A percentile compares a stretch with the other conserved stretches of the same genome.
Evolutionary conservation across 1,139 yeast genomes (phyloP).

Genomic region (Chernovozyma aurita): DNA sequence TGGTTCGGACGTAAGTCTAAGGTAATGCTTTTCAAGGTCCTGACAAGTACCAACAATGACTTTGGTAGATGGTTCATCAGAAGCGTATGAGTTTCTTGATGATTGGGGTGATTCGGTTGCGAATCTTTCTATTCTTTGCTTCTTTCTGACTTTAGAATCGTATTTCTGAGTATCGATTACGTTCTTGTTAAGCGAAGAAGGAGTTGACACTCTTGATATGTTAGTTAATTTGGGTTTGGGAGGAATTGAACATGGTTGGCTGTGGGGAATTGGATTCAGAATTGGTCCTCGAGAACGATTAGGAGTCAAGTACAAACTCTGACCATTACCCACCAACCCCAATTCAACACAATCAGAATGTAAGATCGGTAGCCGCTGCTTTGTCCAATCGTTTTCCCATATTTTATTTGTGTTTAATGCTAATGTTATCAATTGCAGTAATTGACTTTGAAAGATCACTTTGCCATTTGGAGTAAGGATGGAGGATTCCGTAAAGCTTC

Average conservation of each 20-base stretch:
- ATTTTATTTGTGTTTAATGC: constrained; percentile 48
- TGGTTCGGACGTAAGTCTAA: constrained; percentile 87
- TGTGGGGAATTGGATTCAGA: too few species aligned
- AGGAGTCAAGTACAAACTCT: too few species aligned
- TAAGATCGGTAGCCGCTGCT: constrained; percentile 52
- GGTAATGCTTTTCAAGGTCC: constrained; percentile 68
- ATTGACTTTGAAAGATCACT: constrained; percentile 23
- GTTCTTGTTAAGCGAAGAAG: too few species aligned
- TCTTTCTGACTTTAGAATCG: constrained; percentile 38
- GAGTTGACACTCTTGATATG: too few species aligned
- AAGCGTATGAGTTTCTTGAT: too few species aligned
- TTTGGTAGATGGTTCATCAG: constrained; percentile 4
- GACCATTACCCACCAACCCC: constrained; percentile 12
- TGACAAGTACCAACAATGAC: constrained; percentile 62
- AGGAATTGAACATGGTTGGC: too few species aligned
- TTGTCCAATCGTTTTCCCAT: constrained; percentile 57
- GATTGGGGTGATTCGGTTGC: constrained; percentile 17
- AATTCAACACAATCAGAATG: constrained; percentile 17
- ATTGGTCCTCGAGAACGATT: background rate
- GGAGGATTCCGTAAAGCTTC: constrained; percentile 20
- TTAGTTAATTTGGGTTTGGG: too few species aligned
- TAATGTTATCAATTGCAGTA: constrained; percentile 23
- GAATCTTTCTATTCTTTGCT: constrained; percentile 51
- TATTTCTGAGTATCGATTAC: constrained; percentile 18
- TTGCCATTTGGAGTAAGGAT: constrained; percentile 16